A percentile compares a stretch with the other conserved stretches of the same genome.
Conservation (phyloP, 1,284 basidiomycete genomes). For the Exobasidium rhododendri region DNA sequence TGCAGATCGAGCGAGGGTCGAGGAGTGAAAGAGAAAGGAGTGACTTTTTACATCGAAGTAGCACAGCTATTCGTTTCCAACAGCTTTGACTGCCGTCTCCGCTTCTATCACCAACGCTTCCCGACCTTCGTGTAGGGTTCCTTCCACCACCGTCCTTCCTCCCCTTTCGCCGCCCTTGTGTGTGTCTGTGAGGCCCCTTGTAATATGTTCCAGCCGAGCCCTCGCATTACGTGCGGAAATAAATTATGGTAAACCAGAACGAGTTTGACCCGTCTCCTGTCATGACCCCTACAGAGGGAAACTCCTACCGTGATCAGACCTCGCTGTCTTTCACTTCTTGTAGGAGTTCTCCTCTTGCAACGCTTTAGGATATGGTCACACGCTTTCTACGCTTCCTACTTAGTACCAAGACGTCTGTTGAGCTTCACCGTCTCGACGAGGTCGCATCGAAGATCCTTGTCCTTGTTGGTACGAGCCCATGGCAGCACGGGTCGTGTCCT, state of each 20-base stretch:
- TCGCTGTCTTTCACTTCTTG: conserved; percentile 8
- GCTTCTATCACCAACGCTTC: no score
- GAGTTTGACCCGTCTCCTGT: no score
- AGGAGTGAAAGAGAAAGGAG: background rate
- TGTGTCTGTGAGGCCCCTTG: no score
- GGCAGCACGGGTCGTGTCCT: conserved; percentile 7
- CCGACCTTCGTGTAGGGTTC: no score
- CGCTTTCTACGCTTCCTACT: conserved; percentile 1
- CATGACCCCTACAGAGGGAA: no score
- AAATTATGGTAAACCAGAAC: background rate
- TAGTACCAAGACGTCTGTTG: conserved; percentile 11
- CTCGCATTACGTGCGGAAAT: conserved; percentile 23
- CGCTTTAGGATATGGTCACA: background rate
- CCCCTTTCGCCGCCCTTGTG: no score
- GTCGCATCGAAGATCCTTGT: conserved; percentile 12
- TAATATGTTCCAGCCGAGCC: conserved; percentile 18
- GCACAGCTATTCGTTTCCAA: no score
- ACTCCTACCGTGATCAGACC: no score
- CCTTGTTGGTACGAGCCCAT: conserved; percentile 14
- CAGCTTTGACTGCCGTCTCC: no score
- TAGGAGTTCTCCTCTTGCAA: background rate
- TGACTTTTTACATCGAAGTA: no score
- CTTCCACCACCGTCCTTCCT: no score
- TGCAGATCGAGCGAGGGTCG: background rate
- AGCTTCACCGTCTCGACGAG: conserved; percentile 5